These are phyloP conservation scores for Striga hermonthica DNA, from an alignment of 305 asterid species.

Conservation along the genomic window DNA sequence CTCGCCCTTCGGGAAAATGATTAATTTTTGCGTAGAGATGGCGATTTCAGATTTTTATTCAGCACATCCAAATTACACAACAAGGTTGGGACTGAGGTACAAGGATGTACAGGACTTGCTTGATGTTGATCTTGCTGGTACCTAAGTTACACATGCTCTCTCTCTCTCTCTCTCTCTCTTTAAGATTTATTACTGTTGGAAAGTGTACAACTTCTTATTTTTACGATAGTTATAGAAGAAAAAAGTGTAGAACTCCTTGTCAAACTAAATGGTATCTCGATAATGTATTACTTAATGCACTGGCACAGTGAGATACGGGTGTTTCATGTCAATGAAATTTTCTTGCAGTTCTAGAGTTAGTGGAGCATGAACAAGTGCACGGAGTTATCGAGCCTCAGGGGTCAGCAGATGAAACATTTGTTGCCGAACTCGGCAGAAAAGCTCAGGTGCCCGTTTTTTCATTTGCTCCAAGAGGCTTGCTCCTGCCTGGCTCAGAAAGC, in stretches of 20 bases:
- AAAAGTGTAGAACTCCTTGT: too few relatives aligned
- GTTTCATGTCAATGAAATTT: not conserved
- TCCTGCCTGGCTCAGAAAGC: constrained; percentile 20
- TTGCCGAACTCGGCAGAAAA: constrained; percentile 34
- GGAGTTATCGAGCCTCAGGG: constrained; percentile 42
- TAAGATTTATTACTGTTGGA: too few relatives aligned
- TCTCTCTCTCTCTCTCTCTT: too few relatives aligned
- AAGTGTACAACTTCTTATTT: too few relatives aligned
- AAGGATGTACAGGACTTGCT: not conserved
- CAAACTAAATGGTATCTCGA: too few relatives aligned
- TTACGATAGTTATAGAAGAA: too few relatives aligned
- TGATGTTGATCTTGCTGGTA: constrained; percentile 7
- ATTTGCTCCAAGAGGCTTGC: constrained; percentile 38
- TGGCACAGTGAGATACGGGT: too few relatives aligned
- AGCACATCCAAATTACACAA: not conserved
- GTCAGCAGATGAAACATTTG: constrained; percentile 30
- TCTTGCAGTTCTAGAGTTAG: constrained; percentile 39
- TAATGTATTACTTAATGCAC: too few relatives aligned
- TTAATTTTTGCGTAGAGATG: not conserved
- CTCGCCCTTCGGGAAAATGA: not conserved
- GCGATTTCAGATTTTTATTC: constrained; percentile 1
- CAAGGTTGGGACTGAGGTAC: not conserved
- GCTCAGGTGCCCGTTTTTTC: constrained; percentile 42
- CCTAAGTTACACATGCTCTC: not conserved
- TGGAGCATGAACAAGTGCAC: constrained; percentile 36